Evolutionary conservation across 2,329 filamentous ascomycete species (phyloP).

Genomic region (Aspergillus ibericus): DNA sequence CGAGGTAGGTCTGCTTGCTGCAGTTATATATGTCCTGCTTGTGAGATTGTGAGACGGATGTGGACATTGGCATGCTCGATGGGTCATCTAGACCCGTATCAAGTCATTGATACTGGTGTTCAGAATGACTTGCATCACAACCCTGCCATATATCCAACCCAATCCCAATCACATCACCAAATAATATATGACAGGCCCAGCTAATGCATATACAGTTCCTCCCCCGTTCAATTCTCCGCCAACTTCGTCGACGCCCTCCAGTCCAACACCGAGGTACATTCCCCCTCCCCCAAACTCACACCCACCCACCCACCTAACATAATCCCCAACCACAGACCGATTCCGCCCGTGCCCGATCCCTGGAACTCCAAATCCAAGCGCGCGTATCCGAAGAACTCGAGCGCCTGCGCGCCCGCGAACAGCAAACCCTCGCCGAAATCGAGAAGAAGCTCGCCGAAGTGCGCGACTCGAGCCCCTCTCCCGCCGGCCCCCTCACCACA

Average conservation of each 20-base stretch:
- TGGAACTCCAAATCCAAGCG: slow-evolving; percentile 84
- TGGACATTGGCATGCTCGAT: background rate
- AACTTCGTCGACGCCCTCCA: slow-evolving; percentile 81
- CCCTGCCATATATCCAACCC: background rate
- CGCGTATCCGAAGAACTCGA: slow-evolving; percentile 84
- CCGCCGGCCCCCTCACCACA: slow-evolving; percentile 26
- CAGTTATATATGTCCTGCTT: too few relatives aligned
- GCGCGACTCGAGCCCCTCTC: slow-evolving; percentile 34
- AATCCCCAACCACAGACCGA: slow-evolving; percentile 70
- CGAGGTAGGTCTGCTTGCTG: slow-evolving; percentile 46
- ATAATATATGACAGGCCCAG: background rate
- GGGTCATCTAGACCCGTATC: background rate
- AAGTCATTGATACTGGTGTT: background rate
- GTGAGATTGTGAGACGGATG: background rate
- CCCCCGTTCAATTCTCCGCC: slow-evolving; percentile 72
- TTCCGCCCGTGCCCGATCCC: slow-evolving; percentile 74
- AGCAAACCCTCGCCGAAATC: slow-evolving; percentile 66
- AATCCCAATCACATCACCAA: background rate
- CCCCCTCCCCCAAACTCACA: background rate
- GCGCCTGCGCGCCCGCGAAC: slow-evolving; percentile 70
- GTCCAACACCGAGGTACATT: slow-evolving; percentile 75
- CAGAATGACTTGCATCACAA: background rate
- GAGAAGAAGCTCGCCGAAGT: slow-evolving; percentile 59
- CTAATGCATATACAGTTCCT: slow-evolving; percentile 32
- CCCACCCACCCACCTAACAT: background rate